phyloP scores from a whole-genome alignment of 768 basidiomycete genomes.

The Pisolithus sp. region DNA sequence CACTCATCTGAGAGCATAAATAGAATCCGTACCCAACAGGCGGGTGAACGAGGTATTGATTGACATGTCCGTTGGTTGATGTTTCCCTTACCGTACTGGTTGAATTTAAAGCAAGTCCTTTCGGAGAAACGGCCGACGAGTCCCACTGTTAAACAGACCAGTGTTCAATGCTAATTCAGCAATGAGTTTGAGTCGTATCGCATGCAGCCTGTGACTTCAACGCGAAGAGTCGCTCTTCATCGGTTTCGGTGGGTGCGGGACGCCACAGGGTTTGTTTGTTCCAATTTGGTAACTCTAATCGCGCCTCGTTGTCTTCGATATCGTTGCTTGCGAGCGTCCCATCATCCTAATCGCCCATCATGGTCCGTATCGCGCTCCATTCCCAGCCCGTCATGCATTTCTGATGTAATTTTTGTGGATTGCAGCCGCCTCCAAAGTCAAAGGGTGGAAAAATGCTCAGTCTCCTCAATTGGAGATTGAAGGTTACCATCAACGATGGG shows the following conservation, averaged over 20 bases:
- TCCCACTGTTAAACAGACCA: not conserved
- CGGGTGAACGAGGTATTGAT: constrained; percentile 40
- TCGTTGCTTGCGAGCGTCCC: constrained; percentile 13
- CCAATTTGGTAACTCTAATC: constrained; percentile 25
- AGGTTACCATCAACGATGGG: constrained; percentile 96
- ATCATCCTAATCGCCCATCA: constrained; percentile 39
- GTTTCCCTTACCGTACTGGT: not conserved
- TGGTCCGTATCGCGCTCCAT: constrained; percentile 38
- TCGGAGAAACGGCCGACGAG: not conserved
- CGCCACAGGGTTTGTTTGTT: constrained; percentile 22
- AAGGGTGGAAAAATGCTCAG: constrained; percentile 98
- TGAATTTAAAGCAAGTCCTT: not conserved
- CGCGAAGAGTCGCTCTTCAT: too few relatives aligned
- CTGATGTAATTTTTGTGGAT: constrained; percentile 6
- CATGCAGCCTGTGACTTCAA: too few relatives aligned
- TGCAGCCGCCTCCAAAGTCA: constrained; percentile 91
- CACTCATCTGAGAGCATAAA: not conserved
- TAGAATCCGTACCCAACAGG: constrained; percentile 38
- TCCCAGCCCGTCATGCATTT: not conserved
- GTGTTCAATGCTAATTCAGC: not conserved
- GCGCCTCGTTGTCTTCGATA: constrained; percentile 19
- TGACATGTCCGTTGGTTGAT: constrained; percentile 9
- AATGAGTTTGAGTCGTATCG: too few relatives aligned
- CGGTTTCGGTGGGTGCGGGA: not conserved
- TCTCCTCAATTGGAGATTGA: constrained; percentile 96